A percentile compares a stretch with the other conserved stretches of the same genome.
These are phyloP conservation scores for Starmerella gropengiesseri DNA, from an alignment of 805 yeast species.

Conservation along the genomic window DNA sequence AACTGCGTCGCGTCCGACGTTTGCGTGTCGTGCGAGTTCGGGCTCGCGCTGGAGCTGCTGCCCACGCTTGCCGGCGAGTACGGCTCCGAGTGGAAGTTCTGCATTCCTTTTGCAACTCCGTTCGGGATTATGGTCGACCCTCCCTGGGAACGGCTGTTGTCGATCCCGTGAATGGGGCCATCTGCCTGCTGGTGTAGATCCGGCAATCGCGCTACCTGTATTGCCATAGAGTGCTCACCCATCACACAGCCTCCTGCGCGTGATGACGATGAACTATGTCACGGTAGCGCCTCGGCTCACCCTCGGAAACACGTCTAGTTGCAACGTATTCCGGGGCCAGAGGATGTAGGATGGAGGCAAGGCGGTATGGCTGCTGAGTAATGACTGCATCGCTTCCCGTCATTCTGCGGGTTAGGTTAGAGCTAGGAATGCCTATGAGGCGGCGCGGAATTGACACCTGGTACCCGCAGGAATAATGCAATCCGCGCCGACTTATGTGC, in stretches of 20 bases:
- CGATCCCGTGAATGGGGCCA: conserved; percentile 4
- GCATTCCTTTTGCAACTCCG: background rate
- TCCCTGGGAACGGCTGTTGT: background rate
- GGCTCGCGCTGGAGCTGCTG: conserved; percentile 1
- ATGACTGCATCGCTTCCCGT: conserved; percentile 5
- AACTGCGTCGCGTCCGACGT: conserved; percentile 1
- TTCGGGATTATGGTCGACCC: background rate
- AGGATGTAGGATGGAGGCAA: conserved; percentile 3
- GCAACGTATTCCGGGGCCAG: conserved; percentile 7
- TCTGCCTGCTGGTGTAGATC: conserved; percentile 1
- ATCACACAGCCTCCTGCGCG: conserved; percentile 1
- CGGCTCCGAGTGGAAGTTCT: background rate
- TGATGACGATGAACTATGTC: background rate
- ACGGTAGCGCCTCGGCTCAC: no score
- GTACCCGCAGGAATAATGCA: no score
- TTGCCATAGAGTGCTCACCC: conserved; percentile 5
- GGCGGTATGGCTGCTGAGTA: conserved; percentile 5
- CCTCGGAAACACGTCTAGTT: conserved; percentile 5
- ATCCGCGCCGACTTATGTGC: no score
- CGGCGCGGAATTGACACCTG: no score
- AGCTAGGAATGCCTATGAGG: no score
- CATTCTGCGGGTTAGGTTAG: conserved; percentile 4
- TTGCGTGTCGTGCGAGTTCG: conserved; percentile 1
- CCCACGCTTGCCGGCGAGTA: background rate
- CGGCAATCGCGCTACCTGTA: conserved; percentile 6